Evolutionary conservation across 352 stramenopile genomes (phyloP), one percentile per base, ranked within the genome.

Genomic region (Pythium aristosporum): DNA sequence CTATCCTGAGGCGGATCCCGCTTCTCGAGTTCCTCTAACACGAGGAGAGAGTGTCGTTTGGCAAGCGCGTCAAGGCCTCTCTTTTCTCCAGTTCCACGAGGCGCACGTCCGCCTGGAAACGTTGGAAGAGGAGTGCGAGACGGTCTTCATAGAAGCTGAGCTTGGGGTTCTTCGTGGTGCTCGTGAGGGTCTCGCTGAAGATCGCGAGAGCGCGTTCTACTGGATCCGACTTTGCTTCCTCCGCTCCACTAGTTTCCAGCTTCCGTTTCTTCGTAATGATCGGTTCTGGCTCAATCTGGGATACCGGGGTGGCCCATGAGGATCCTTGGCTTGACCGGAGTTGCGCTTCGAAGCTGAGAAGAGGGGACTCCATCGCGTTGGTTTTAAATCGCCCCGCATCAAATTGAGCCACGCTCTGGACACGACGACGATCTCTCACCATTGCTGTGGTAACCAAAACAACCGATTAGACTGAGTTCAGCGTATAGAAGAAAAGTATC

Each of bases 101-200:
- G 25, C 62, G 53, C 32, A 68, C 28, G 32, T 68, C 62, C 20
- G 62, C 62, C 58, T 58, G 43, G 37, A 68, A 68, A 23, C 62
- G 53, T 2, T 56, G 28, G 47, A 68, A 57, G 15, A 68, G 36
- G 32, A 61, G 54, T 13, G 30, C 10, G 15, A 68, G 42, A 34
- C 62, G 52, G 5, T 62, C 43, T 39, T 52, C 44, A 59, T 52
- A 30, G 25, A 59, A 41, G 1, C 25, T 13, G 5, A 23, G 21
- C n/a, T 46, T 36, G 5, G 43, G 6, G 7, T 11, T 49, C 36
- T 16, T 47, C 9, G 8, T 16, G 32, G n/a, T 18, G 18, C 30
- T 41, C 15, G 13, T 41, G 25, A 60, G 25, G 8, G 15, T 15
- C 6, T 51, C 41, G 12, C 25, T 20, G 32, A 60, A 23, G 6